Conservation (phyloP, 768 basidiomycete species). For the Leccinum uliginosum region DNA sequence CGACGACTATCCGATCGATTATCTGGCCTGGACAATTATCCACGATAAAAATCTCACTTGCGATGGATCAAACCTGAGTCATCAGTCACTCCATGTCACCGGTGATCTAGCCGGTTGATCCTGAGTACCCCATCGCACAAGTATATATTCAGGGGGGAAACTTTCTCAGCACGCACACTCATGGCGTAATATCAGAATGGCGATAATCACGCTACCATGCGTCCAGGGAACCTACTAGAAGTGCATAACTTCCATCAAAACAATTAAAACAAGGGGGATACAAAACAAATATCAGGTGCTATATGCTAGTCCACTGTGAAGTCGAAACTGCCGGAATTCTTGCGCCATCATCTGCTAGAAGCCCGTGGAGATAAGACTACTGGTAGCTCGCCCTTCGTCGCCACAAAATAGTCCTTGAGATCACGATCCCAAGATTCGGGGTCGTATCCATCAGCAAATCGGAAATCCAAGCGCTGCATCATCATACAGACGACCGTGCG, state of each 20-base stretch:
- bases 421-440: constrained; percentile 30
- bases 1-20: constrained; percentile 4
- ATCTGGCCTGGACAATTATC: not conserved
- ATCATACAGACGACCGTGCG: constrained; percentile 35
- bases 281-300: constrained; percentile 23
- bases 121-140: constrained; percentile 1
- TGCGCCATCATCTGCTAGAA: constrained; percentile 15
- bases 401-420: constrained; percentile 37
- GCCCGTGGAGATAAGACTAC: constrained; percentile 34
- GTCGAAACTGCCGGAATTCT: constrained; percentile 7
- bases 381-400: constrained; percentile 32
- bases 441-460: constrained; percentile 36
- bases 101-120: not conserved
- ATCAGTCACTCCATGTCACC: not conserved
- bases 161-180: not conserved
- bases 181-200: constrained; percentile 2
- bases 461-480: constrained; percentile 39
- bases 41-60: not conserved
- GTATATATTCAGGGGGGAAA: constrained; percentile 8
- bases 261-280: constrained; percentile 10
- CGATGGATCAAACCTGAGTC: constrained; percentile 6
- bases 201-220: constrained; percentile 5
- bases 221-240: constrained; percentile 10
- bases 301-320: constrained; percentile 22
- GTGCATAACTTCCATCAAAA: constrained; percentile 15